phyloP scores from a whole-genome alignment of 1,284 basidiomycete genomes.

The Ustilago crameri region DNA sequence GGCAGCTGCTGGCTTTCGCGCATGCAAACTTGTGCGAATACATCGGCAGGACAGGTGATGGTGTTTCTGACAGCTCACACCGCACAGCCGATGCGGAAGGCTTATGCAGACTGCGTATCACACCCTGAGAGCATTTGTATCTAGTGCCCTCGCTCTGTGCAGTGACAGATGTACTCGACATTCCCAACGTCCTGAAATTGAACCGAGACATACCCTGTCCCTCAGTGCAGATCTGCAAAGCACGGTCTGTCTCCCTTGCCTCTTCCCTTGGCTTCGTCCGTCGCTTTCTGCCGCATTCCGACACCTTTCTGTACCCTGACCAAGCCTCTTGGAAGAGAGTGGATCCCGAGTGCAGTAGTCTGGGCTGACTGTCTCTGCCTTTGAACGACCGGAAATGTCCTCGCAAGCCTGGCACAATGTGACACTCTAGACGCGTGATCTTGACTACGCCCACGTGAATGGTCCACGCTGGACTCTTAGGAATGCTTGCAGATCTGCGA shows the following conservation, averaged over 20 bases:
- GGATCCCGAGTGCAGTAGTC: too few relatives aligned
- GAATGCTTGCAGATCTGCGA: background rate
- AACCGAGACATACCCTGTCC: background rate
- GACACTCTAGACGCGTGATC: background rate
- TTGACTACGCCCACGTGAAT: background rate
- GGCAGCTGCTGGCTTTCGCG: background rate
- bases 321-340: constrained; percentile 3
- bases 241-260: constrained; percentile 3
- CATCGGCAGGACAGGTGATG: background rate
- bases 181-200: constrained; percentile 3
- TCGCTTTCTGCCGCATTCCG: constrained; percentile 17
- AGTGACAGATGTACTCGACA: constrained; percentile 9
- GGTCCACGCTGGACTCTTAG: background rate
- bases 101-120: background rate
- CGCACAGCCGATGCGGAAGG: background rate
- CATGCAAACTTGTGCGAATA: too few relatives aligned
- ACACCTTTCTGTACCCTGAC: background rate
- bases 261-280: background rate
- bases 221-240: background rate
- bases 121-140: background rate
- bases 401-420: background rate
- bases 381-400: background rate
- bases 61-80: background rate
- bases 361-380: background rate
- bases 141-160: background rate